Conservation (phyloP, 2,329 filamentous ascomycete species). For the Cladobotryum mycophilum region DNA sequence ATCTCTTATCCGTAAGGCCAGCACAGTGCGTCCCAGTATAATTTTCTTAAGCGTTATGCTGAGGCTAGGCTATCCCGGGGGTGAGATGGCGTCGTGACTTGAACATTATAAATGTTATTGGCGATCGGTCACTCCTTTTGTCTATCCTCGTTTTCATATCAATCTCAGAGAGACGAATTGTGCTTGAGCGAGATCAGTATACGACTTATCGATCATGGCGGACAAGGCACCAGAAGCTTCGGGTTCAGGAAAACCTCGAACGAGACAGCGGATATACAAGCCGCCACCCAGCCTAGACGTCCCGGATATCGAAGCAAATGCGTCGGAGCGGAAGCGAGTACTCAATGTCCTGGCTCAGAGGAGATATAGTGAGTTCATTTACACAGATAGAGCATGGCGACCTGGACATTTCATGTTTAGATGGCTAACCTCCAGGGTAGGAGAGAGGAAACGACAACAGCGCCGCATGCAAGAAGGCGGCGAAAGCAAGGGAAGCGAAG, state of each 20-base stretch:
- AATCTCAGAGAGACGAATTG: no score
- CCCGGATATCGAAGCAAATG: conserved; percentile 44
- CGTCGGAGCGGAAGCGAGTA: conserved; percentile 46
- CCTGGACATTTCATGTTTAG: no score
- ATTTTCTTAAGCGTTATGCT: not conserved
- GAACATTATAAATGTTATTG: not conserved
- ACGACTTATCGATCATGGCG: not conserved
- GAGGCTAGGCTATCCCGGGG: not conserved
- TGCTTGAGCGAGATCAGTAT: no score
- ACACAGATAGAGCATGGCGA: not conserved
- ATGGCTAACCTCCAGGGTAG: conserved; percentile 14
- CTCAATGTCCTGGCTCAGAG: conserved; percentile 50
- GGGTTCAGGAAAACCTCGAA: conserved; percentile 21
- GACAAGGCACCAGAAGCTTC: not conserved
- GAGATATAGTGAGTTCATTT: conserved; percentile 38
- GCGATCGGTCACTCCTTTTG: no score
- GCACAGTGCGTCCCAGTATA: not conserved
- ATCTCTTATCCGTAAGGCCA: conserved; percentile 1
- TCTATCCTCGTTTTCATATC: no score
- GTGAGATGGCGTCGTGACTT: not conserved
- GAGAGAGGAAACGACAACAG: conserved; percentile 27
- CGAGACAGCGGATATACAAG: conserved; percentile 36
- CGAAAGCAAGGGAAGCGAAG: not conserved
- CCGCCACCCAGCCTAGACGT: conserved; percentile 34
- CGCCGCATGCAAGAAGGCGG: conserved; percentile 18